phyloP scores from a whole-genome alignment of 108 stramenopile species.

The Cyclotella distinguenda region DNA sequence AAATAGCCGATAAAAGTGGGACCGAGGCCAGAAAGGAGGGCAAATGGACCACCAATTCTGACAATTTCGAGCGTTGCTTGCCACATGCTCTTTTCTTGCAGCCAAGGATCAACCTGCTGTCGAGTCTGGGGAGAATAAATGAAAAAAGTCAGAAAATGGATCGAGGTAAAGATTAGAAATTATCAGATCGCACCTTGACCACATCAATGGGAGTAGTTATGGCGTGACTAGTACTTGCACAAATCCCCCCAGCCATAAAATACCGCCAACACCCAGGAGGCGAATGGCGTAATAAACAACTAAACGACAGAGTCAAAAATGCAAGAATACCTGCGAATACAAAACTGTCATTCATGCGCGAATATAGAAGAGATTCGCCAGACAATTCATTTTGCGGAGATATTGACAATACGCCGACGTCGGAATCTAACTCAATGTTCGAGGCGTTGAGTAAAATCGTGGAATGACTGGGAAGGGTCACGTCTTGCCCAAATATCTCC shows the following conservation, averaged over 20 bases:
- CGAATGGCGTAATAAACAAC: constrained; percentile 3
- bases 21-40: constrained; percentile 69
- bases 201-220: constrained; percentile 83
- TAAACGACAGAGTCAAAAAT: background rate
- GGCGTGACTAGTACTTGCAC: constrained; percentile 74
- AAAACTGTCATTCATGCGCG: background rate
- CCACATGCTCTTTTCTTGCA: constrained; percentile 44
- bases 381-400: no score
- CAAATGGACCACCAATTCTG: constrained; percentile 53
- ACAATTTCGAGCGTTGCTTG: constrained; percentile 53
- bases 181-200: constrained; percentile 52
- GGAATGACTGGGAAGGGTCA: no score
- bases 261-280: constrained; percentile 47
- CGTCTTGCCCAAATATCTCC: background rate
- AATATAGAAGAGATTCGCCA: no score
- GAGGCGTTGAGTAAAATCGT: no score
- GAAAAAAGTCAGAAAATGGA: background rate
- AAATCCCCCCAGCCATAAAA: constrained; percentile 77
- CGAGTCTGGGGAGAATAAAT: constrained; percentile 45
- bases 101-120: constrained; percentile 66
- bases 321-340: background rate
- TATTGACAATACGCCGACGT: no score
- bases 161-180: background rate
- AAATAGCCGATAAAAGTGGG: constrained; percentile 81
- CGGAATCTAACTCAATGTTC: no score